These are phyloP conservation scores for Volvox africanus DNA, from an alignment of 139 green algal genomes.

Conservation along the genomic window DNA sequence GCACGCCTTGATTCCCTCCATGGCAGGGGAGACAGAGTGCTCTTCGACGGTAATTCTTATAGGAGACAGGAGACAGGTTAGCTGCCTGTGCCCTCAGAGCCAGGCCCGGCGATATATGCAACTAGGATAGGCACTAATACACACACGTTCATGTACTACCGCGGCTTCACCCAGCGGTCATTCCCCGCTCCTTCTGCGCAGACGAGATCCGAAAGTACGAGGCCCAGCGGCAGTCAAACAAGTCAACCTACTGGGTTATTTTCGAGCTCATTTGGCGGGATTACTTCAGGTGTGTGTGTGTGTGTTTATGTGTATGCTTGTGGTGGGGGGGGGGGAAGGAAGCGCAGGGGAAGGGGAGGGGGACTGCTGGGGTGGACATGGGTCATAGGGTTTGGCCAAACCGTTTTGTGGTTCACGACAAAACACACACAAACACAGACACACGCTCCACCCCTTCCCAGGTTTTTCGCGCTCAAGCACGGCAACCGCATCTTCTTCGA, in stretches of 20 bases:
- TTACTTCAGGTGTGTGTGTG: conserved; percentile 81
- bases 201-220: conserved; percentile 90
- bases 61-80: too few relatives aligned
- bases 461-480: conserved; percentile 93
- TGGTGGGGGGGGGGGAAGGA: background rate
- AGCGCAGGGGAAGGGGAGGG: background rate
- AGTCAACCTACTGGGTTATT: conserved; percentile 93
- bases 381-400: too few relatives aligned
- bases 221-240: conserved; percentile 83
- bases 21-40: too few relatives aligned
- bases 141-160: too few relatives aligned
- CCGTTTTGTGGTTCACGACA: too few relatives aligned
- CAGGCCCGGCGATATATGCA: too few relatives aligned
- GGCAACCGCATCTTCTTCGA: conserved; percentile 90
- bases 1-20: too few relatives aligned
- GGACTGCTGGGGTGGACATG: background rate
- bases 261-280: conserved; percentile 97
- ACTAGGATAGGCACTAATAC: too few relatives aligned
- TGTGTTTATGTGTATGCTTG: background rate
- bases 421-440: too few relatives aligned
- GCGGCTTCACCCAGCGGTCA: background rate
- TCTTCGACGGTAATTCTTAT: too few relatives aligned
- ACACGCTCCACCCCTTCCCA: background rate
- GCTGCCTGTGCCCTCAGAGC: too few relatives aligned
- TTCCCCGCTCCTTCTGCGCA: background rate